phyloP scores from a whole-genome alignment of 495 filamentous ascomycete genomes.

The Penicillium fimorum region DNA sequence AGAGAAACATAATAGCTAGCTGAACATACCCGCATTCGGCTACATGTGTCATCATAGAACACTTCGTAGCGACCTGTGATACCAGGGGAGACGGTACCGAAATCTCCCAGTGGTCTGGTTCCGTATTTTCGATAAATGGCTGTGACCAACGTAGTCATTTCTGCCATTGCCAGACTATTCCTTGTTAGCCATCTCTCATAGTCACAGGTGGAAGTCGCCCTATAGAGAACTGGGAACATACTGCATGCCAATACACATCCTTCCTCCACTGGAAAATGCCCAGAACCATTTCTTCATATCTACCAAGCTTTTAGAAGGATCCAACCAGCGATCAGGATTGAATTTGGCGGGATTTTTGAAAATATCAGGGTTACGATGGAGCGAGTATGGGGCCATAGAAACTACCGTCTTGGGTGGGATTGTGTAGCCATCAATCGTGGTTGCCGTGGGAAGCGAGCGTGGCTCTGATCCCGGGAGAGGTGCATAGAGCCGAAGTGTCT shows the following conservation, averaged over 20 bases:
- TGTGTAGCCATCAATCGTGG: conserved; percentile 31
- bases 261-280: conserved; percentile 73
- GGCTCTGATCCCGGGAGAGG: conserved; percentile 68
- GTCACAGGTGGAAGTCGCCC: background rate
- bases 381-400: conserved; percentile 57
- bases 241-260: conserved; percentile 73
- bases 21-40: background rate
- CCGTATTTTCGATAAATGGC: conserved; percentile 36
- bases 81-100: conserved; percentile 26
- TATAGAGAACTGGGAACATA: conserved; percentile 18
- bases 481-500: conserved; percentile 66
- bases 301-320: conserved; percentile 21
- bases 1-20: background rate
- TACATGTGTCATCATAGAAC: conserved; percentile 35
- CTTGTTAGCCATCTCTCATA: background rate
- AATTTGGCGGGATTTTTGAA: conserved; percentile 54
- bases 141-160: conserved; percentile 43
- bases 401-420: conserved; percentile 61
- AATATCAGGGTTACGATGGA: conserved; percentile 58
- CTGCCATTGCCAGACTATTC: conserved; percentile 38
- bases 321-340: conserved; percentile 59
- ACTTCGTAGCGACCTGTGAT: conserved; percentile 42
- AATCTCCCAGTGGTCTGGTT: conserved; percentile 23
- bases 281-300: conserved; percentile 66
- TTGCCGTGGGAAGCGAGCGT: conserved; percentile 29